Evolutionary conservation across 2,329 filamentous ascomycete genomes (phyloP), one percentile per base, ranked within the genome.

Genomic region (Alternaria viburni): DNA sequence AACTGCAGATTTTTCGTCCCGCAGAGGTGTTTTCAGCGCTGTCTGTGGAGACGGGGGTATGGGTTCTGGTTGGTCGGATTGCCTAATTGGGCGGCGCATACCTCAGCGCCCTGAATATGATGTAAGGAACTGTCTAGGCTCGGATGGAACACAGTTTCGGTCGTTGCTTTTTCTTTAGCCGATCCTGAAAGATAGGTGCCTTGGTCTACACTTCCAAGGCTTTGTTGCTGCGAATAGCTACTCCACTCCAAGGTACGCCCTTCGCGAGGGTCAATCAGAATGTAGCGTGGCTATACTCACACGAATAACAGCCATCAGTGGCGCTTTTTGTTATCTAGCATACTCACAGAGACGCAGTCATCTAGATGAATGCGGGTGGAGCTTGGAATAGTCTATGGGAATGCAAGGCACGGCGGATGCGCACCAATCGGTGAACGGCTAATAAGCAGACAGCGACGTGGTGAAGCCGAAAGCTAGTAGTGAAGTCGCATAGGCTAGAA

Each of bases 1-100:
- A 45, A 43, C 57, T 59, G 57, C 57, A 45, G 57, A 54, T 21
- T 54, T 59, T 54, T 44, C 49, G 57, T 49, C 44, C 28, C 36
- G 57, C 57, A n/a, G 41, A 36, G 21, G 25, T 59, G 49, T 54
- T 46, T 32, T 50, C 36, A 45, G 36, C 32, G 17, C 36, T 54
- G 49, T 49, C 43, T 52, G 47, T 54, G 50, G 49, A 30, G 17
- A 21, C 26, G 49, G 49, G 21, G 25, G 28, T 32, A 45, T 36
- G 25, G 43, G 30, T 25, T 52, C 49, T 59, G 57, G 57, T 59
- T 59, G 57, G 57, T 59, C 57, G 43, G 57, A 59, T 54, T 59
- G 47, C 57, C 21, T 59, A 44, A 54, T 54, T 44, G 19, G 47
- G 47, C 54, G 43, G 54, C 43, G 43, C 54, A 56, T 56, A 56